Conservation (phyloP, 495 filamentous ascomycete species). For the Penicillium chermesinum region DNA sequence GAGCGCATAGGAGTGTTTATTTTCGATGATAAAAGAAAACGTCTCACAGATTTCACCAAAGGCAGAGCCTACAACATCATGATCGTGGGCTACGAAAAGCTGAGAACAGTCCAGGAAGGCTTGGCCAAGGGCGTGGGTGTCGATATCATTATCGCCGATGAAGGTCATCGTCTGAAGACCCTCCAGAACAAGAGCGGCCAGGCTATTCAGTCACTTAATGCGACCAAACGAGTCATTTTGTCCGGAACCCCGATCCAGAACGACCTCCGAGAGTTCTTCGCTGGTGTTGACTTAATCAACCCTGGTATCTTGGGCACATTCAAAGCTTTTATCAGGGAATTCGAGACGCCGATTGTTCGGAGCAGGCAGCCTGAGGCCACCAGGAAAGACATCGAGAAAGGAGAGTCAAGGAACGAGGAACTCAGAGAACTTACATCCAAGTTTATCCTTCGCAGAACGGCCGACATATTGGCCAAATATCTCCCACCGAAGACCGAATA, state of each 20-base stretch:
- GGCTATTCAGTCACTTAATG: slow-evolving; percentile 69
- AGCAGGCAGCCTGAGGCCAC: slow-evolving; percentile 68
- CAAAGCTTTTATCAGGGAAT: slow-evolving; percentile 65
- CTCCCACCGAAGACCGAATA: slow-evolving; percentile 76
- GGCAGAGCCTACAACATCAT: slow-evolving; percentile 72
- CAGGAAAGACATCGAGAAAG: slow-evolving; percentile 64
- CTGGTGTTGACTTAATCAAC: slow-evolving; percentile 76
- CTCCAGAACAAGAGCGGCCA: slow-evolving; percentile 74
- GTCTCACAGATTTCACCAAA: slow-evolving; percentile 68
- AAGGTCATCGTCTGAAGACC: slow-evolving; percentile 78
- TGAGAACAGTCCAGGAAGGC: slow-evolving; percentile 63
- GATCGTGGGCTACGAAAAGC: slow-evolving; percentile 81
- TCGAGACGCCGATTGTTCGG: slow-evolving; percentile 67
- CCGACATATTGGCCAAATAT: slow-evolving; percentile 67
- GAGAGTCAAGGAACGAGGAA: slow-evolving; percentile 64
- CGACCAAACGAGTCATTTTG: slow-evolving; percentile 61
- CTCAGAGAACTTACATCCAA: slow-evolving; percentile 60
- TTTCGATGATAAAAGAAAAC: slow-evolving; percentile 59
- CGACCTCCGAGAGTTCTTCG: slow-evolving; percentile 73
- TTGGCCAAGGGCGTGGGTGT: slow-evolving; percentile 58
- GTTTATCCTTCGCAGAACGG: slow-evolving; percentile 75
- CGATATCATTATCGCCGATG: slow-evolving; percentile 77
- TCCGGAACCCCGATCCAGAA: slow-evolving; percentile 80
- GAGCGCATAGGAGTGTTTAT: slow-evolving; percentile 74
- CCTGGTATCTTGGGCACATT: slow-evolving; percentile 65